These are phyloP conservation scores for Colletotrichum magnum DNA, from an alignment of 2,329 filamentous ascomycete species.

Conservation along the genomic window DNA sequence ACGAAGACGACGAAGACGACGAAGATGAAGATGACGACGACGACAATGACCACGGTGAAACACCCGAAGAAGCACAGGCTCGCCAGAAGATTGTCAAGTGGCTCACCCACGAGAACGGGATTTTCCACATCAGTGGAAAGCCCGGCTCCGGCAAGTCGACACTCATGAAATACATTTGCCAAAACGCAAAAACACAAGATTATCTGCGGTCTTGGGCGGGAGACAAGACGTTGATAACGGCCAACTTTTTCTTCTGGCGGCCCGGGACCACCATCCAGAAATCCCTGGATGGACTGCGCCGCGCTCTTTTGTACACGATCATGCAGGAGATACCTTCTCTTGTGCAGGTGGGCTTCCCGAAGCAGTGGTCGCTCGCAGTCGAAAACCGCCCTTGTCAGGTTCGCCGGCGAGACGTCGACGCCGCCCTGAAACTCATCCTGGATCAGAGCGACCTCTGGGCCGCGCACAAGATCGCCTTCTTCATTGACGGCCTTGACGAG, in stretches of 20 bases:
- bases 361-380: not conserved
- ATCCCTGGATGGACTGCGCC: slow-evolving; percentile 6
- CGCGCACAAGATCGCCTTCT: slow-evolving; percentile 9
- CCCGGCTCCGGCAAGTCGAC: slow-evolving; percentile 29
- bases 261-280: slow-evolving; percentile 4
- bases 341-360: not conserved
- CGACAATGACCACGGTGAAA: not conserved
- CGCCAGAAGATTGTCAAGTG: not conserved
- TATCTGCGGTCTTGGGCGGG: slow-evolving; percentile 8
- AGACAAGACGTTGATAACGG: slow-evolving; percentile 6
- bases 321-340: not conserved
- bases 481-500: slow-evolving; percentile 27
- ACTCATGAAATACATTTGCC: slow-evolving; percentile 24
- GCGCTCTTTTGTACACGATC: not conserved
- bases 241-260: slow-evolving; percentile 26
- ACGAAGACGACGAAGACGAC: too few species aligned
- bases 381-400: not conserved
- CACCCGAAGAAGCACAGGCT: not conserved
- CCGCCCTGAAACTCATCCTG: not conserved
- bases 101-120: not conserved
- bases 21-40: too few species aligned
- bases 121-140: slow-evolving; percentile 19
- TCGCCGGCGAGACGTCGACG: not conserved
- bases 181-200: not conserved
- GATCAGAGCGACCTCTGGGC: not conserved